Base-by-base conservation (phyloP, 345 rosid genomes). In the Lepidium sativum region DNA sequence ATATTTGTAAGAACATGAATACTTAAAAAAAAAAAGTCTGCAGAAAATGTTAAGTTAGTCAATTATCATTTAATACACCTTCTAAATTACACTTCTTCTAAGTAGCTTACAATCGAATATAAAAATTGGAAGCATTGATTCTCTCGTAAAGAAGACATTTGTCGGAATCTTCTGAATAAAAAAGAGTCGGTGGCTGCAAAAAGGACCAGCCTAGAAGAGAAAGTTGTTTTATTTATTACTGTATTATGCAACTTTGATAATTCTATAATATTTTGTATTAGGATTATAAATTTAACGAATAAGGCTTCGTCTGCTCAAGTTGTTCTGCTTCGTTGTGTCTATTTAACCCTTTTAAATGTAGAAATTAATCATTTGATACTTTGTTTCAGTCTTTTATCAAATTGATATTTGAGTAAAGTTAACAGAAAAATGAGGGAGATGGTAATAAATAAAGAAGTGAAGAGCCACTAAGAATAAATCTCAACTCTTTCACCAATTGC, bases 81-180 rank as follows among this genome's bases (percentile, higher is more conserved):
- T 27, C 5, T 27, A 27, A 27, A 27, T 27, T 0, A 27, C 2
- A 50, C 20, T 49, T 11, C 20, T 49, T 11, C 32, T 52, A n/a
- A 31, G 41, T 52, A 20, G 41, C 11, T 65, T 52, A 3, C 2
- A 29, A 65, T 41, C 12, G 18, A 15, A 49, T 41, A 66, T 15
- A 43, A 44, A 54, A 54, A 11, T n/a, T 14, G 29, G 63, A 44
- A 67, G 71, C 47, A 67, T 67, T 9, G 34, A 67, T 67, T 67
- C 71, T 9, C 47, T 67, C 29, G 3, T 34, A 67, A 67, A 67
- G 48, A 15, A 54, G 31, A 67, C 47, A 55, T 44, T 55, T 35
- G 54, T 34, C 10, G 29, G 71, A 55, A 66, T 66, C 54, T 43
- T 61, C n/a, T 13, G 9, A 45, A 45, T 45, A 13, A 29, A 31